A percentile compares a stretch with the other conserved stretches of the same genome.
Conservation (phyloP, 371 early-diverging fungal species). For the Haplosporangium sp. region DNA sequence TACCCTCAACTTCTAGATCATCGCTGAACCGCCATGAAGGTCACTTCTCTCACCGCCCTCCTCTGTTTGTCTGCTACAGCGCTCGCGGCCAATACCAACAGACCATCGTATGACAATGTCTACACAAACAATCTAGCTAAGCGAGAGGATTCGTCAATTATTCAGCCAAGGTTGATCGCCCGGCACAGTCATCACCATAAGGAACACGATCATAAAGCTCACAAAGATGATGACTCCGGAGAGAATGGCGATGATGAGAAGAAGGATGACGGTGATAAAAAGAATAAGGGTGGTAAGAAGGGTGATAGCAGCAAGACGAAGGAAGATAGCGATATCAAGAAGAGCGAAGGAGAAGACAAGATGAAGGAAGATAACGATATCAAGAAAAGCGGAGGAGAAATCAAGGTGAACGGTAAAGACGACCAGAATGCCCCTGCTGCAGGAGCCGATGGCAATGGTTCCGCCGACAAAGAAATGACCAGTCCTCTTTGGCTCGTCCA, state of each 20-base stretch:
- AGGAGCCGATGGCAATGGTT: not conserved
- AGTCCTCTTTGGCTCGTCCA: slow-evolving; percentile 52
- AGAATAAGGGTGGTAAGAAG: slow-evolving; percentile 6
- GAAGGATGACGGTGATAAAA: not conserved
- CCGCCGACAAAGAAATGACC: not conserved
- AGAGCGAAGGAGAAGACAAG: slow-evolving; percentile 3
- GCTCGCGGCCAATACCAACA: not conserved
- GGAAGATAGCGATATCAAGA: not conserved
- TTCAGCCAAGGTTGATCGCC: not conserved
- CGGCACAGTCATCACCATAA: not conserved
- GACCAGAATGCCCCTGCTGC: not conserved
- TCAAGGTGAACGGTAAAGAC: not conserved
- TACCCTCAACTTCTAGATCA: not conserved
- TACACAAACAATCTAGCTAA: slow-evolving; percentile 1
- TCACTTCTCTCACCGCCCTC: slow-evolving; percentile 25
- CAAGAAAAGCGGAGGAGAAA: slow-evolving; percentile 5
- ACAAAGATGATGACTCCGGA: not conserved
- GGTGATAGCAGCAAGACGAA: not conserved
- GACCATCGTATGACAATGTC: not conserved
- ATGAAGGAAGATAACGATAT: not conserved
- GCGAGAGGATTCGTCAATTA: slow-evolving; percentile 6
- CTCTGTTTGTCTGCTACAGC: slow-evolving; percentile 26
- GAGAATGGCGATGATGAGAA: slow-evolving; percentile 1
- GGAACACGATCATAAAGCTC: slow-evolving; percentile 6
- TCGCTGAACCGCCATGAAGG: slow-evolving; percentile 24